These are phyloP conservation scores for Corrigiola litoralis DNA, from an alignment of 179 eudicot species.

Conservation along the genomic window DNA sequence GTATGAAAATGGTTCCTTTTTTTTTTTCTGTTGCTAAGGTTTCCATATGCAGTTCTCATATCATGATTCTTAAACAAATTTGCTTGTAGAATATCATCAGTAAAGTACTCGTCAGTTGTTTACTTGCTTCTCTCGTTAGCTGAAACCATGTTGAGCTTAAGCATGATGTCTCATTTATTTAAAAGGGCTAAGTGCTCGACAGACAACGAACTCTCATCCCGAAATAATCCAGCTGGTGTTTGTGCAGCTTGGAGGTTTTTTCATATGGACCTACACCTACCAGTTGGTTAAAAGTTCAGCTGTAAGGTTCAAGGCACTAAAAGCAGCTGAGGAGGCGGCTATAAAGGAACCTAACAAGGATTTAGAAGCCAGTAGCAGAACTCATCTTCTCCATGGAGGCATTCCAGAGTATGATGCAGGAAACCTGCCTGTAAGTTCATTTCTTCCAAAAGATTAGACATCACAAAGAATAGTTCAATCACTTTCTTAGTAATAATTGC, in stretches of 20 bases:
- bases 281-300: slow-evolving; percentile 60
- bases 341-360: slow-evolving; percentile 53
- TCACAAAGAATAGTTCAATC: not conserved
- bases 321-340: slow-evolving; percentile 30
- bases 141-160: too few relatives aligned
- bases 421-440: slow-evolving; percentile 34
- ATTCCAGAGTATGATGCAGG: slow-evolving; percentile 30
- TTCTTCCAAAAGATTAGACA: not conserved
- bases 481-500: too few relatives aligned
- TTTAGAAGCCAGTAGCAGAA: slow-evolving; percentile 42
- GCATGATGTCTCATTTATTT: not conserved
- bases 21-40: not conserved
- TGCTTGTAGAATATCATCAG: not conserved
- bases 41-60: not conserved
- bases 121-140: too few relatives aligned
- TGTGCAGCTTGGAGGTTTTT: slow-evolving; percentile 71
- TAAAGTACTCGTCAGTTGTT: too few relatives aligned
- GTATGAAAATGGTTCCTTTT: slow-evolving; percentile 23
- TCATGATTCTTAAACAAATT: not conserved
- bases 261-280: slow-evolving; percentile 82
- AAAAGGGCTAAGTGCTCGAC: too few relatives aligned
- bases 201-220: too few relatives aligned
- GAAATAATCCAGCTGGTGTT: not conserved
- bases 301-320: slow-evolving; percentile 28
- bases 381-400: slow-evolving; percentile 48